phyloP scores from a whole-genome alignment of 805 yeast species.

The Candida wancherniae region DNA sequence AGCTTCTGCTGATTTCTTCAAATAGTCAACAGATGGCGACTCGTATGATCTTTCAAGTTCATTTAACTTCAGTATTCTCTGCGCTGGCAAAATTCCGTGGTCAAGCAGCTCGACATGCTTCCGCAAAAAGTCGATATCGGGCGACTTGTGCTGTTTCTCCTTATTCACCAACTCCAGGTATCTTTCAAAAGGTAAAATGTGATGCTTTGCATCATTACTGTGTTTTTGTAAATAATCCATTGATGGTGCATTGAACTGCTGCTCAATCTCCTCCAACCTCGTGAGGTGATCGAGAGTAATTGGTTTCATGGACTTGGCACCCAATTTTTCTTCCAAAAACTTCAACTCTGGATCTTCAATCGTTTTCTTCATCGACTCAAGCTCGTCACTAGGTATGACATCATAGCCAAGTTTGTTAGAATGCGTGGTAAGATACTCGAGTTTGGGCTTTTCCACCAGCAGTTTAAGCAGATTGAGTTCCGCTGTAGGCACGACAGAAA shows the following conservation, averaged over 20 bases:
- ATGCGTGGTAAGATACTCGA: constrained; percentile 9
- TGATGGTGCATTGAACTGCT: constrained; percentile 1
- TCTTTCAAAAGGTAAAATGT: constrained; percentile 2
- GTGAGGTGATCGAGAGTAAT: not conserved
- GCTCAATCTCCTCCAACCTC: constrained; percentile 1
- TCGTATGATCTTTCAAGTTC: constrained; percentile 1
- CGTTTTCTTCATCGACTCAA: constrained; percentile 5
- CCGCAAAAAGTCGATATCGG: constrained; percentile 13
- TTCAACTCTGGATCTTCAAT: constrained; percentile 8
- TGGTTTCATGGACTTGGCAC: constrained; percentile 7
- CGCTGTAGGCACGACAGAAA: constrained; percentile 7
- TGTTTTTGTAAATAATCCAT: constrained; percentile 5
- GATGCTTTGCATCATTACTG: constrained; percentile 1
- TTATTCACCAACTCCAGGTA: constrained; percentile 7
- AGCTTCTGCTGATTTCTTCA: constrained; percentile 6
- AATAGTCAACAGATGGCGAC: constrained; percentile 9
- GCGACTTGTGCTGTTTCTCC: constrained; percentile 1
- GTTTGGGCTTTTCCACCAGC: constrained; percentile 8
- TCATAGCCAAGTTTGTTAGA: constrained; percentile 4
- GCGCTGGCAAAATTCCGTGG: constrained; percentile 1
- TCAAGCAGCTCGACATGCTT: constrained; percentile 4
- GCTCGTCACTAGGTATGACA: constrained; percentile 4
- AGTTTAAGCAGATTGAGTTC: constrained; percentile 8
- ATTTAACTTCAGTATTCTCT: constrained; percentile 1
- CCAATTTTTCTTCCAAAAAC: constrained; percentile 11